These are phyloP conservation scores for Ensete ventricosum DNA, from an alignment of 176 grass and related monocot species.

Conservation along the genomic window DNA sequence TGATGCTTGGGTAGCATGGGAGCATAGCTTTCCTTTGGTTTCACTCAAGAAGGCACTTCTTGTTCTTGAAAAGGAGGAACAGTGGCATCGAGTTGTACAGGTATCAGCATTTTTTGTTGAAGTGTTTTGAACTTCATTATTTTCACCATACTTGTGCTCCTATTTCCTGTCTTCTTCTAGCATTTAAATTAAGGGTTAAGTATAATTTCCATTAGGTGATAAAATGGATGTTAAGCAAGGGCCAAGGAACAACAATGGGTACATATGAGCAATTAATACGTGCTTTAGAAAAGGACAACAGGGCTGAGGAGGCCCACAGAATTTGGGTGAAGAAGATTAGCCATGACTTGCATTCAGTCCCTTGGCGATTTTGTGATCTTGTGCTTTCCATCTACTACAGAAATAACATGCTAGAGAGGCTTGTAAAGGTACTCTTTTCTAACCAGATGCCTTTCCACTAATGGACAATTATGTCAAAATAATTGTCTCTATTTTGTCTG, in stretches of 20 bases:
- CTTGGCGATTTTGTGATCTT: slow-evolving; percentile 71
- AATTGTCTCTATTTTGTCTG: neutral
- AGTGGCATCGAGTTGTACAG: slow-evolving; percentile 91
- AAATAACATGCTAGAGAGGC: slow-evolving; percentile 74
- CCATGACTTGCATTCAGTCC: slow-evolving; percentile 59
- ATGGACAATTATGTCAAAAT: neutral
- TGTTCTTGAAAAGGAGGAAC: slow-evolving; percentile 77
- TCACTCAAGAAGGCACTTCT: slow-evolving; percentile 57
- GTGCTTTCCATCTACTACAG: slow-evolving; percentile 84
- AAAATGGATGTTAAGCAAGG: slow-evolving; percentile 96
- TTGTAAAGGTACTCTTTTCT: slow-evolving; percentile 45
- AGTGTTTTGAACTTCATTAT: neutral
- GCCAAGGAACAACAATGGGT: slow-evolving; percentile 77
- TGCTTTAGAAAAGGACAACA: slow-evolving; percentile 90
- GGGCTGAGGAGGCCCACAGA: slow-evolving; percentile 79
- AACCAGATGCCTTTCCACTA: neutral
- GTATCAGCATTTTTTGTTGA: slow-evolving; percentile 22
- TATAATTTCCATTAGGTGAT: slow-evolving; percentile 38
- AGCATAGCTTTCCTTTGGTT: slow-evolving; percentile 53
- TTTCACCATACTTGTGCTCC: neutral
- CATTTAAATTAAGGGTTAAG: slow-evolving; percentile 1
- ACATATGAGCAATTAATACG: slow-evolving; percentile 69
- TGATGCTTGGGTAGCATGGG: slow-evolving; percentile 86
- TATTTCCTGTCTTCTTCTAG: neutral
- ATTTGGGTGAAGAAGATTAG: slow-evolving; percentile 77